A percentile compares a stretch with the other conserved stretches of the same genome.
These are phyloP conservation scores for Eutrema salsugineum DNA, from an alignment of 441 rosid genomes.

Conservation along the genomic window DNA sequence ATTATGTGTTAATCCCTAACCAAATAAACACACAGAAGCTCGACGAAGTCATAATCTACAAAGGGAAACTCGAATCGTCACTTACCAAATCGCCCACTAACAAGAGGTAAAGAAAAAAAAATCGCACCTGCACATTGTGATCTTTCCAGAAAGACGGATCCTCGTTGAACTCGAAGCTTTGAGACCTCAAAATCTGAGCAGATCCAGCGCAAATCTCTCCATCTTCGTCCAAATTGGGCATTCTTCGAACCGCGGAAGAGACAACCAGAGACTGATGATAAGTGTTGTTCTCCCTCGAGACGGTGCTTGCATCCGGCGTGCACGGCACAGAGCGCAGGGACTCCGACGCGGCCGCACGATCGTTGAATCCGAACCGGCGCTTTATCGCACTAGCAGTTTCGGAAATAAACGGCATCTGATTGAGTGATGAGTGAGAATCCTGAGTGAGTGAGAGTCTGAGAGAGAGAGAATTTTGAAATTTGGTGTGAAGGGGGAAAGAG, in stretches of 20 bases:
- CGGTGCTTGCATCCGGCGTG: constrained; percentile 54
- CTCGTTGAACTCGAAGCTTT: constrained; percentile 71
- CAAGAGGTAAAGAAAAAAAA: neutral
- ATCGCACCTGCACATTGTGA: constrained; percentile 84
- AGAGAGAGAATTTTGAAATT: constrained; percentile 29
- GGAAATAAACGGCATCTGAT: constrained; percentile 67
- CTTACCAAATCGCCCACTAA: neutral
- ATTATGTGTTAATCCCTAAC: neutral
- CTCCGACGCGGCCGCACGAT: constrained; percentile 46
- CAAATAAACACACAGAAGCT: neutral
- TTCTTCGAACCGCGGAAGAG: constrained; percentile 36
- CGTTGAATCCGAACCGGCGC: constrained; percentile 82
- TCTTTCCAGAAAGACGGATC: constrained; percentile 98
- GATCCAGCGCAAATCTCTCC: constrained; percentile 15
- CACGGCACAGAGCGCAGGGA: constrained; percentile 37
- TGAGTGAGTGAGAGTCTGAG: constrained; percentile 1
- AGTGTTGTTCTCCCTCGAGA: constrained; percentile 32
- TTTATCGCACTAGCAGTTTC: constrained; percentile 86
- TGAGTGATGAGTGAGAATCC: neutral
- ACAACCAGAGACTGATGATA: constrained; percentile 26
- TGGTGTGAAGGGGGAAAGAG: constrained; percentile 21
- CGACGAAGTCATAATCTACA: neutral
- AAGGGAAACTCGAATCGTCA: neutral
- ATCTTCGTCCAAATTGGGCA: constrained; percentile 43
- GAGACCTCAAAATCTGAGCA: constrained; percentile 36